Percentiles rank a stretch among this genome's conserved stretches.
These are phyloP conservation scores for Cubamyces sp. DNA, from an alignment of 768 basidiomycete species.

Conservation along the genomic window DNA sequence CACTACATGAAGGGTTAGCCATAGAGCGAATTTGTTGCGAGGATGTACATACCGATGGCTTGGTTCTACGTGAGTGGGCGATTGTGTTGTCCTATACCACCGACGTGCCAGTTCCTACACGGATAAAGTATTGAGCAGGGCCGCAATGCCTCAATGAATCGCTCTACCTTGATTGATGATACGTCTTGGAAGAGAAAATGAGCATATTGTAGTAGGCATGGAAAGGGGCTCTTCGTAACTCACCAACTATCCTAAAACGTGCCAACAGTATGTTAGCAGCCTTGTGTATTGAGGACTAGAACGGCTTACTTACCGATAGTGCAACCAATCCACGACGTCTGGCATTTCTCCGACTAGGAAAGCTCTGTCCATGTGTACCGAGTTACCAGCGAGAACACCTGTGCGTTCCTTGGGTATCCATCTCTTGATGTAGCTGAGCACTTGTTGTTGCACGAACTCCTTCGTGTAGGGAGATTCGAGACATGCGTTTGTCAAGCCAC, in stretches of 20 bases:
- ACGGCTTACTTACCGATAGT: conserved; percentile 62
- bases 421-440: conserved; percentile 79
- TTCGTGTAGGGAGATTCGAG: conserved; percentile 67
- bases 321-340: conserved; percentile 74
- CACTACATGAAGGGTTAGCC: conserved; percentile 47
- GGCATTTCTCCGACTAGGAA: conserved; percentile 85
- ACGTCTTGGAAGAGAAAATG: conserved; percentile 56
- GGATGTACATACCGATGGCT: conserved; percentile 57
- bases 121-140: background rate
- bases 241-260: conserved; percentile 65
- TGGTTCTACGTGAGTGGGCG: conserved; percentile 31
- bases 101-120: conserved; percentile 70
- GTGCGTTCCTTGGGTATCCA: conserved; percentile 73
- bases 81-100: conserved; percentile 54
- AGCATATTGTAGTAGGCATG: background rate
- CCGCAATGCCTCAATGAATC: background rate
- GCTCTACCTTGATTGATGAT: conserved; percentile 74
- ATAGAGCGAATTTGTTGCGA: background rate
- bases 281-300: background rate
- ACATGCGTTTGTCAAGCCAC: conserved; percentile 83
- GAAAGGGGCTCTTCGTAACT: conserved; percentile 33
- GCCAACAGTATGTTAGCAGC: conserved; percentile 9
- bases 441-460: conserved; percentile 59
- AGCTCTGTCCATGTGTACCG: conserved; percentile 78
- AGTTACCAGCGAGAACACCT: conserved; percentile 84